These are phyloP conservation scores for Ceratobasidium papillatum DNA, from an alignment of 1,284 basidiomycete genomes.

Conservation along the genomic window DNA sequence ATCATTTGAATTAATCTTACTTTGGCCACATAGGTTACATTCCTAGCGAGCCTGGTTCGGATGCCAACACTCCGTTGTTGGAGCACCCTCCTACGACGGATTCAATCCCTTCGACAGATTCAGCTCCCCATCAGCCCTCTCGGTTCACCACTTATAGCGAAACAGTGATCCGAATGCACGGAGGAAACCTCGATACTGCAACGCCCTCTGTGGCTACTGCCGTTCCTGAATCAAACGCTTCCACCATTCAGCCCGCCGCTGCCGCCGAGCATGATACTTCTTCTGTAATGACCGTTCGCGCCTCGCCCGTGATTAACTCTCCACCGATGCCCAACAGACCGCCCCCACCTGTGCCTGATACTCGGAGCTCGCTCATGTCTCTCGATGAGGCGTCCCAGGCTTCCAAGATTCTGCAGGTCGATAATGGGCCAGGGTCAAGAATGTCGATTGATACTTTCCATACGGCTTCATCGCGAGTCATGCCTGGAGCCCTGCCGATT, in stretches of 20 bases:
- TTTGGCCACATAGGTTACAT: slow-evolving; percentile 17
- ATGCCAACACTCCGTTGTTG: slow-evolving; percentile 16
- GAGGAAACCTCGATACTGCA: slow-evolving; percentile 40
- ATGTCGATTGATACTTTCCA: slow-evolving; percentile 74
- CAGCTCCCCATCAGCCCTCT: slow-evolving; percentile 7
- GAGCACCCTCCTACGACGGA: slow-evolving; percentile 4
- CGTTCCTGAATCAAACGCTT: slow-evolving; percentile 37
- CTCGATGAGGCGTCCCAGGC: slow-evolving; percentile 33
- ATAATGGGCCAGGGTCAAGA: slow-evolving; percentile 54
- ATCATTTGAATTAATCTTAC: background rate
- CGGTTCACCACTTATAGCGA: slow-evolving; percentile 64
- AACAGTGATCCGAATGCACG: slow-evolving; percentile 65
- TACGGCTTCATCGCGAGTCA: slow-evolving; percentile 63
- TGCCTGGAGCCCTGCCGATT: background rate
- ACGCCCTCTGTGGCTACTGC: slow-evolving; percentile 44
- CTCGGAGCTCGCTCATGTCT: slow-evolving; percentile 42
- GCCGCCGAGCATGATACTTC: slow-evolving; percentile 42
- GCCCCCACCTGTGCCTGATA: slow-evolving; percentile 39
- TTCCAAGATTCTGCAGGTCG: slow-evolving; percentile 32
- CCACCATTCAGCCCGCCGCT: slow-evolving; percentile 26
- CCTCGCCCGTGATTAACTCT: slow-evolving; percentile 25
- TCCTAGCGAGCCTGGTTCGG: slow-evolving; percentile 29
- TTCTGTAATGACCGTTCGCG: slow-evolving; percentile 49
- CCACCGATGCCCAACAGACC: slow-evolving; percentile 9
- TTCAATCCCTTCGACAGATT: background rate